A percentile compares a stretch with the other conserved stretches of the same genome.
Conservation (phyloP, 75 land plant genomes). For the Pinus taeda region DNA sequence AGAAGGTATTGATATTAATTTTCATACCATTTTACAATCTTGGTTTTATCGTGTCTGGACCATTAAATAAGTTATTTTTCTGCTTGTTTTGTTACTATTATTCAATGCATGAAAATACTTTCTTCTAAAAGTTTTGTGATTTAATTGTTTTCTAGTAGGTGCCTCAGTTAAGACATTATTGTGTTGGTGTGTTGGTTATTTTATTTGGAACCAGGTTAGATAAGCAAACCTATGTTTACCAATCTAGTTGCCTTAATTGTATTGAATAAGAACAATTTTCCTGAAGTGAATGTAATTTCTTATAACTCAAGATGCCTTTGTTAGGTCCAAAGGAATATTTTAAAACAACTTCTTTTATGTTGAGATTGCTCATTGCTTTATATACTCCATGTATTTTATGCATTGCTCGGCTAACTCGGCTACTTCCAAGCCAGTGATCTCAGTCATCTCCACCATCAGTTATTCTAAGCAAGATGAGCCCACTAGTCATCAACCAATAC, state of each 20-base stretch:
- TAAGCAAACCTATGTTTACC: conserved; percentile 16
- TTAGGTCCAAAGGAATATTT: too few species aligned
- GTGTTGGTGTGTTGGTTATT: conserved; percentile 72
- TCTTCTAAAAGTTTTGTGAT: not conserved
- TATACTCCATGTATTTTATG: too few species aligned
- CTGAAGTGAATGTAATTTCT: not conserved
- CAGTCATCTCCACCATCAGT: too few species aligned
- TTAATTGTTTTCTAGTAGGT: conserved; percentile 52
- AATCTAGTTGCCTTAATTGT: not conserved
- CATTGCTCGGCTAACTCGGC: too few species aligned
- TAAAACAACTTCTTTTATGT: too few species aligned
- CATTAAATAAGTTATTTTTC: not conserved
- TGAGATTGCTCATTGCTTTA: too few species aligned
- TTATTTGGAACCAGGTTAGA: conserved; percentile 85
- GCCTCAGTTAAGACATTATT: conserved; percentile 79
- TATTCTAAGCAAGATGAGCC: too few species aligned
- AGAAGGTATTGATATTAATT: conserved; percentile 24
- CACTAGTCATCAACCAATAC: too few species aligned
- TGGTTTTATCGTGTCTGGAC: not conserved
- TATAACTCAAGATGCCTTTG: too few species aligned
- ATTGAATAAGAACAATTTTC: not conserved
- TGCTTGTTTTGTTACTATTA: not conserved
- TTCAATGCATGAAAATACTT: not conserved
- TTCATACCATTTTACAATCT: not conserved
- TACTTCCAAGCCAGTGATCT: too few species aligned